Conservation (phyloP, 345 rosid species). For the Gossypium stocksii region DNA sequence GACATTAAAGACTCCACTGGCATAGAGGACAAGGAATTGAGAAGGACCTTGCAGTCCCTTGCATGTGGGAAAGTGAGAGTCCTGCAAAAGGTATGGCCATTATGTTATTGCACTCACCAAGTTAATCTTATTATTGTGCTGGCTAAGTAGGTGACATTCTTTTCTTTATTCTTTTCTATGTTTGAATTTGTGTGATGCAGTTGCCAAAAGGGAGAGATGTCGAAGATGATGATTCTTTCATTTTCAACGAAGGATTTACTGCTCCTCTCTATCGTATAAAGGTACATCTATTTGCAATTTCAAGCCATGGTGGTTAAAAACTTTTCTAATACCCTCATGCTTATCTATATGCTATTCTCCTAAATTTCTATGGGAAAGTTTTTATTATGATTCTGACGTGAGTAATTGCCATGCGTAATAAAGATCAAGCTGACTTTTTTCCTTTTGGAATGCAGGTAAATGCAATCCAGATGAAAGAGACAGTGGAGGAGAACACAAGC, state of each 20-base stretch:
- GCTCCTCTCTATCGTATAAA: conserved; percentile 86
- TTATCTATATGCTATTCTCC: neutral
- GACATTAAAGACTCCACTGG: conserved; percentile 89
- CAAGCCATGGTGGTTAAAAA: neutral
- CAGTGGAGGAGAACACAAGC: conserved; percentile 95
- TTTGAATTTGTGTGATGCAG: conserved; percentile 33
- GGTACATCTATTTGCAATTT: conserved; percentile 31
- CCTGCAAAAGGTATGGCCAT: conserved; percentile 61
- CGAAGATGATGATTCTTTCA: conserved; percentile 80
- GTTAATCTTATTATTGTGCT: neutral
- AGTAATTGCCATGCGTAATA: neutral
- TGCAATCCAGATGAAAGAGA: conserved; percentile 99
- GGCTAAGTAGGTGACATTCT: neutral
- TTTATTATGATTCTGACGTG: neutral
- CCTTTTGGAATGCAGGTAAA: conserved; percentile 61
- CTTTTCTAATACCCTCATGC: neutral
- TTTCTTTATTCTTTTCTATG: neutral
- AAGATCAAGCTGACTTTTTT: neutral
- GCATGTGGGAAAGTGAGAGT: conserved; percentile 98
- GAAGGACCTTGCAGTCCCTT: conserved; percentile 92
- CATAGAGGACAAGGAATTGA: conserved; percentile 91
- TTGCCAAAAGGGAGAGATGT: conserved; percentile 91
- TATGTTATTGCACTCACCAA: neutral
- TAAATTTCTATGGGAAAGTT: neutral
- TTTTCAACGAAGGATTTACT: conserved; percentile 72